phyloP scores from a whole-genome alignment of 352 stramenopile genomes.

The Phytophthora hibernalis region DNA sequence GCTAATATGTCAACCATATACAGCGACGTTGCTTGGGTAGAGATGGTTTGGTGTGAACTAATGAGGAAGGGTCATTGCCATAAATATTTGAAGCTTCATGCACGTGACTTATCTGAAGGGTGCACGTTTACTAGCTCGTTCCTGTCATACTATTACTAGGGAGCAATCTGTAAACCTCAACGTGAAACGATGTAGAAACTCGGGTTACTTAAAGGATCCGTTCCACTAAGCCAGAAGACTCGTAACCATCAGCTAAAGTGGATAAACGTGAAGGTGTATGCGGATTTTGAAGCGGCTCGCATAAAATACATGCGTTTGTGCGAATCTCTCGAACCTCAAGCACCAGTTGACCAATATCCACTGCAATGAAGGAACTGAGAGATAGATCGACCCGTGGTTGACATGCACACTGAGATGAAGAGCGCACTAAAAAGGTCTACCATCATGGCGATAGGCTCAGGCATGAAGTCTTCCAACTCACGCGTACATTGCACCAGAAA shows the following conservation, averaged over 20 bases:
- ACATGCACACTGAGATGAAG: slow-evolving; percentile 29
- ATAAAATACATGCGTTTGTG: not conserved
- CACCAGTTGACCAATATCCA: slow-evolving; percentile 1
- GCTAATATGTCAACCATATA: too few species aligned
- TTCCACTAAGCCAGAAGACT: not conserved
- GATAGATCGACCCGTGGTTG: slow-evolving; percentile 4
- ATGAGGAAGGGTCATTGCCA: not conserved
- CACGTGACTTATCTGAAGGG: not conserved
- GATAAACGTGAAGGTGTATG: not conserved
- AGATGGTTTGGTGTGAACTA: not conserved
- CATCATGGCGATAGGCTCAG: slow-evolving; percentile 7
- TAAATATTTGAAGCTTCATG: not conserved
- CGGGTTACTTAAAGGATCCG: slow-evolving; percentile 4
- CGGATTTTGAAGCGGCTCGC: not conserved
- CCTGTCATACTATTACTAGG: too few species aligned
- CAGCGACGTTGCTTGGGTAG: not conserved
- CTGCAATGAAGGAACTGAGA: slow-evolving; percentile 11
- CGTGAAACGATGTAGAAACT: slow-evolving; percentile 5
- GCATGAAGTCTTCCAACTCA: slow-evolving; percentile 20
- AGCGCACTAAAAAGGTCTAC: slow-evolving; percentile 23
- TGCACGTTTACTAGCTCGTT: too few species aligned
- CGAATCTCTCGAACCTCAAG: slow-evolving; percentile 20
- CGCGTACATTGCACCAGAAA: slow-evolving; percentile 3
- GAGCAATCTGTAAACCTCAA: too few species aligned
- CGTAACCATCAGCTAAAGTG: not conserved